Evolutionary conservation across 1,139 yeast species (phyloP), one percentile per base, ranked within the genome.

Genomic region (Debaryomyces robertsiae): DNA sequence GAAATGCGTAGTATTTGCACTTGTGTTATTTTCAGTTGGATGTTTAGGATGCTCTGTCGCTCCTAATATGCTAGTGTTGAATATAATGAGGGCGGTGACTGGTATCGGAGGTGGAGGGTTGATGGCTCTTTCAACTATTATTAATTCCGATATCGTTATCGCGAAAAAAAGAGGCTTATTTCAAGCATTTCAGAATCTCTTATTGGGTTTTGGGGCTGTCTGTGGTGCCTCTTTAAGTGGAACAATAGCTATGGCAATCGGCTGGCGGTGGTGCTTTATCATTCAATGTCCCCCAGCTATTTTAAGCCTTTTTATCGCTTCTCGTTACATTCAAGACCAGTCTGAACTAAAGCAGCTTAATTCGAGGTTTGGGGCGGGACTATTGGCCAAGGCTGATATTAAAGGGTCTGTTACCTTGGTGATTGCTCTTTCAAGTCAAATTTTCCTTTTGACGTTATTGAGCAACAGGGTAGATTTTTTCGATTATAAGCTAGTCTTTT

Each of bases 71-170:
- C 17, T 36, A 6, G 24, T 36, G 4, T 40, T 54, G 16, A 50
- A 50, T 40, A 10, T 49, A 9, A 38, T 48, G 52, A 42, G 58
- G 32, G 55, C 55, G 2, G 23, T 63, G 13, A 60, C 67, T 3
- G 69, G 69, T 14, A 40, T 63, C 16, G 69, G 69, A 1, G 67
- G 66, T n/a, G 69, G 67, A 18, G 68, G 67, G 2, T 47, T 63
- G 10, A 49, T 60, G 36, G 55, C 59, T 9, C 46, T 62, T 27
- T 55, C 63, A 6, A 61, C 65, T 10, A 60, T 63, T 30, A 51
- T 63, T 27, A 57, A 61, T 37, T 58, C 66, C 2, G 69, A 63
- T 42, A 50, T 62, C 2, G 53, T 63, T 4, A 53, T 58, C 14
- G 55, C 60, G 7, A 48, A 48, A 36, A 58, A 53, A 43, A 50